phyloP scores from a whole-genome alignment of 192 early-diverging fungal species.

The Oehlia diaphana region DNA sequence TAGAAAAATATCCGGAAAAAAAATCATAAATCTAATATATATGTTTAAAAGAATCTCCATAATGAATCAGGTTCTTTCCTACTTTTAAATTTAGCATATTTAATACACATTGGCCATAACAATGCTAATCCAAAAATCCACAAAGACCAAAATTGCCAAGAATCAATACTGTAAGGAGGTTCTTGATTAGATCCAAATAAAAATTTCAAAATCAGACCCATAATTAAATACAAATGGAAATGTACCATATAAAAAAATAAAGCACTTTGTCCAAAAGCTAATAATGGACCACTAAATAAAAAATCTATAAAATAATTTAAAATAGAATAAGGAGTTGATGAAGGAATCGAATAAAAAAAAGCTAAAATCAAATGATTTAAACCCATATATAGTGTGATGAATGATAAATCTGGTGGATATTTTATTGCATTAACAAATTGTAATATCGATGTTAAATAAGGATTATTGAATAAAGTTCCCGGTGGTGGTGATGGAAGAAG shows the following conservation, averaged over 20 bases:
- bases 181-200: neutral
- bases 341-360: neutral
- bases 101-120: neutral
- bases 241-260: neutral
- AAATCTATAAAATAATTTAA: neutral
- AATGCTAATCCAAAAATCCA: neutral
- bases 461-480: neutral
- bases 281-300: neutral
- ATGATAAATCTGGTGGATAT: slow-evolving; percentile 9
- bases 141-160: neutral
- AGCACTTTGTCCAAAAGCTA: neutral
- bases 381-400: neutral
- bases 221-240: neutral
- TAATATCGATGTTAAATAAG: neutral
- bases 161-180: neutral
- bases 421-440: neutral
- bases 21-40: too few relatives aligned
- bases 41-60: slow-evolving; percentile 5
- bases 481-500: slow-evolving; percentile 6
- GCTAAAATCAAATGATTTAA: neutral
- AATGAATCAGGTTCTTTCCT: neutral
- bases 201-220: neutral
- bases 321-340: neutral
- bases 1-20: too few relatives aligned
- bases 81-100: neutral